A percentile compares a stretch with the other conserved stretches of the same genome.
phyloP scores from a whole-genome alignment of 805 yeast species.

The Yamadazyma akitaensis region DNA sequence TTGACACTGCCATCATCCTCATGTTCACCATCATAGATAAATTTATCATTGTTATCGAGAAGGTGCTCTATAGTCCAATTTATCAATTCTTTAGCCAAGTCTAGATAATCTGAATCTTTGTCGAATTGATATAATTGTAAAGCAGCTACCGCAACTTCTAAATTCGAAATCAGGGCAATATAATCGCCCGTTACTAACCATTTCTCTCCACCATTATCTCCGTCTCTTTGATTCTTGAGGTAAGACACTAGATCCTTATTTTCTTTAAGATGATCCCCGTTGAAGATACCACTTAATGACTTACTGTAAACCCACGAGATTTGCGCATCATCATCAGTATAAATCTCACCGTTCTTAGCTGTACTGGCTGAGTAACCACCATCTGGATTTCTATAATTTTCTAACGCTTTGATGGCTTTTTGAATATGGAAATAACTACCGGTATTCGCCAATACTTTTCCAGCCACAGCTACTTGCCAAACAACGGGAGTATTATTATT shows the following conservation, averaged over 20 bases:
- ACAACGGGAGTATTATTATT: constrained; percentile 15
- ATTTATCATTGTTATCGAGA: constrained; percentile 15
- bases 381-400: constrained; percentile 11
- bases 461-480: constrained; percentile 26
- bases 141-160: constrained; percentile 25
- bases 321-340: constrained; percentile 27
- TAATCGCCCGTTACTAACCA: constrained; percentile 19
- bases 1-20: constrained; percentile 16
- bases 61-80: constrained; percentile 14
- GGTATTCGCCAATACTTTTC: constrained; percentile 16
- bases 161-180: constrained; percentile 23
- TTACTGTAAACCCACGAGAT: constrained; percentile 20
- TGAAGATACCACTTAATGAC: constrained; percentile 10
- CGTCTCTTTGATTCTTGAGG: constrained; percentile 64
- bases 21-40: constrained; percentile 22
- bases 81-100: constrained; percentile 17
- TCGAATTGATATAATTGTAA: constrained; percentile 13
- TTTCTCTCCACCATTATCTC: constrained; percentile 40
- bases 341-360: constrained; percentile 20
- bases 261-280: constrained; percentile 5
- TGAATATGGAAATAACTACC: constrained; percentile 4
- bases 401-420: constrained; percentile 12
- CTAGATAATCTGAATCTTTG: constrained; percentile 11
- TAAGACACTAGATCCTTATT: constrained; percentile 32
- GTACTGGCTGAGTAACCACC: constrained; percentile 24